Evolutionary conservation across 192 early-diverging fungal genomes (phyloP).

Genomic region (Coemansia sp.): DNA sequence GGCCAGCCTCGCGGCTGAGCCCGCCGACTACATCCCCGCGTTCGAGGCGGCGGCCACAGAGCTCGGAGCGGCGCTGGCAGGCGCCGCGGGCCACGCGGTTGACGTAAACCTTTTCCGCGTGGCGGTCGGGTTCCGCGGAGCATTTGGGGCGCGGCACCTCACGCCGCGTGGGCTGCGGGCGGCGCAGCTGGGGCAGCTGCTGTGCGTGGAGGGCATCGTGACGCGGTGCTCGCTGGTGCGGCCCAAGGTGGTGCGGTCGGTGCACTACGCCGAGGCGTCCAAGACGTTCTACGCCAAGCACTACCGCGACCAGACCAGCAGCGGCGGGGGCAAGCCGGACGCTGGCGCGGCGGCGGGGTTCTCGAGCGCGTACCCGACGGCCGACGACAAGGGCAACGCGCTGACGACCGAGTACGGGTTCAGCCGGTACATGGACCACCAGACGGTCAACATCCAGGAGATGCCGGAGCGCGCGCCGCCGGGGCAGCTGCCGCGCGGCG

Average conservation of each 20-base stretch:
- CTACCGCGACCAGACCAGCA: slow-evolving; percentile 87
- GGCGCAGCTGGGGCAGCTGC: slow-evolving; percentile 77
- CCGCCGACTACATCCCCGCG: slow-evolving; percentile 83
- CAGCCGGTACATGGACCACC: slow-evolving; percentile 89
- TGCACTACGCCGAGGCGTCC: slow-evolving; percentile 93
- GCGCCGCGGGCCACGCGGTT: slow-evolving; percentile 3
- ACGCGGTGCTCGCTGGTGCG: slow-evolving; percentile 96
- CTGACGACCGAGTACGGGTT: slow-evolving; percentile 93
- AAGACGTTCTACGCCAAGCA: slow-evolving; percentile 78
- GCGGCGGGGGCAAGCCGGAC: slow-evolving; percentile 53
- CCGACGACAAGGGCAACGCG: slow-evolving; percentile 90
- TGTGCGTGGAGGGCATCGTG: slow-evolving; percentile 97
- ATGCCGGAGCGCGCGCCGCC: slow-evolving; percentile 98
- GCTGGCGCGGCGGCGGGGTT: slow-evolving; percentile 43
- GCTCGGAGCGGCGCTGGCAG: slow-evolving; percentile 7
- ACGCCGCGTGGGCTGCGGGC: slow-evolving; percentile 87
- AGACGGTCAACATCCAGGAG: slow-evolving; percentile 94
- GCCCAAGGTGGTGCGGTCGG: slow-evolving; percentile 88
- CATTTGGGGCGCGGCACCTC: slow-evolving; percentile 88
- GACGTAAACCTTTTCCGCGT: slow-evolving; percentile 34
- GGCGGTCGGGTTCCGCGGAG: slow-evolving; percentile 86
- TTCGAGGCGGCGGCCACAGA: slow-evolving; percentile 66
- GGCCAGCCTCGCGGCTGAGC: slow-evolving; percentile 69
- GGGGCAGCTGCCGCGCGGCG: slow-evolving; percentile 89
- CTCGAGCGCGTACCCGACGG: slow-evolving; percentile 87